Evolutionary conservation across 768 basidiomycete genomes (phyloP), one percentile per base, ranked within the genome.

Genomic region (Phanerodontia chrysosporium): DNA sequence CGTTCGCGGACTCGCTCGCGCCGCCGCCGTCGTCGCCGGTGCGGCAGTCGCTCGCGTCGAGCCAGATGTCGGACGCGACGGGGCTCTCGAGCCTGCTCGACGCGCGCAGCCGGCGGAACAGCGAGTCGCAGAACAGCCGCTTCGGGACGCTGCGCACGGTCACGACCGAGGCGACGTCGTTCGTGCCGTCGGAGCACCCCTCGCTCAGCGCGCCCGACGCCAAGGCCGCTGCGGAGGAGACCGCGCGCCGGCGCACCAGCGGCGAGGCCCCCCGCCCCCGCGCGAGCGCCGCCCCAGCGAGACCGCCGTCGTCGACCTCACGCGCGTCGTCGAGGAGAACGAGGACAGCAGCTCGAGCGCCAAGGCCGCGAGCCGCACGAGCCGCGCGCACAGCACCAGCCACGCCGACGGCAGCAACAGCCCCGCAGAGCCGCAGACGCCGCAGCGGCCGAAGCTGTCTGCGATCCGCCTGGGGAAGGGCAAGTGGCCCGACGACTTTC

Each of bases 401-500:
- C 18, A 36, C 25, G 52, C 54, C 21, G 49, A 14, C n/a, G n/a
- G 28, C 52, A 45, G 39, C 24, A 30, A 30, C 52, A 42, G 32
- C 18, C 44, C 44, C 18, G n/a, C n/a, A n/a, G n/a, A 24, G 16
- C 44, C 44, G n/a, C 8, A 6, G n/a, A 58, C 54, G 59, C 56
- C 55, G 57, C 59, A 65, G 65, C 65, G 61, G 62, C 60, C 68
- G 4, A 63, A 54, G 56, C 53, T 25, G 55, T 62, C 39, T 55
- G 65, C 75, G 24, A 76, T 90, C 62, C 79, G 84, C 56, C 80
- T 90, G 32, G 83, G 84, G 32, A 89, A 90, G 69, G 89, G 87
- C 58, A 90, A 87, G 70, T 91, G 88, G 88, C 88, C 90, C 0
- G 88, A 90, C 71, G 89, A 90, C 70, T 89, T 90, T 68, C 69